A percentile compares a stretch with the other conserved stretches of the same genome.
Evolutionary conservation across 2,329 filamentous ascomycete genomes (phyloP).

Genomic region (Nothophoma quercina): DNA sequence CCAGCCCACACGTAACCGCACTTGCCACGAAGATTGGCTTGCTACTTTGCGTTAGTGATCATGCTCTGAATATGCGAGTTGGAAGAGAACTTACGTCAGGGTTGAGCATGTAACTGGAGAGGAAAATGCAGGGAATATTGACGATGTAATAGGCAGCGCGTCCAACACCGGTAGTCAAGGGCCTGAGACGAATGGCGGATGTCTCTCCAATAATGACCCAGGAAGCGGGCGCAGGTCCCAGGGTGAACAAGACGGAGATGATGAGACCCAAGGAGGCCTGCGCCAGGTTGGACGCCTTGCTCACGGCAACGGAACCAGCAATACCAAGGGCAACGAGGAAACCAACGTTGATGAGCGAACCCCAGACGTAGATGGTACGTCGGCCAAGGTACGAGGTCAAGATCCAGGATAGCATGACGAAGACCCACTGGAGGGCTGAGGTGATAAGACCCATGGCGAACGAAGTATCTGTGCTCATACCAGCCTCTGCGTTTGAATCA

Average conservation of each 20-base stretch:
- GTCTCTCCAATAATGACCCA: slow-evolving; percentile 74
- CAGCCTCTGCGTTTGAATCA: slow-evolving; percentile 62
- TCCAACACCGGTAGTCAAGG: slow-evolving; percentile 71
- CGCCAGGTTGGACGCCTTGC: slow-evolving; percentile 57
- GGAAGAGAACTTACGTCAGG: slow-evolving; percentile 43
- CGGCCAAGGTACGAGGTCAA: slow-evolving; percentile 70
- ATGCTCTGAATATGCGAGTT: slow-evolving; percentile 59
- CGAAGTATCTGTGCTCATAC: slow-evolving; percentile 61
- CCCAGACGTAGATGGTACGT: slow-evolving; percentile 70
- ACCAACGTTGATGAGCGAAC: slow-evolving; percentile 61
- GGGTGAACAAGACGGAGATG: slow-evolving; percentile 69
- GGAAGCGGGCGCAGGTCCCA: slow-evolving; percentile 69
- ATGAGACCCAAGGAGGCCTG: slow-evolving; percentile 70
- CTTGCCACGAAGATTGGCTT: slow-evolving; percentile 54
- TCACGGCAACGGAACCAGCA: slow-evolving; percentile 59
- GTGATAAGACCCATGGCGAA: slow-evolving; percentile 71
- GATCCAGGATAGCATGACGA: slow-evolving; percentile 73
- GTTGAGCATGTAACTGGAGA: slow-evolving; percentile 68
- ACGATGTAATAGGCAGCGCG: slow-evolving; percentile 70
- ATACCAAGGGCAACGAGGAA: slow-evolving; percentile 68
- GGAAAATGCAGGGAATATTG: slow-evolving; percentile 72
- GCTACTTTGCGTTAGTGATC: slow-evolving; percentile 69
- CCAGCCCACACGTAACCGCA: slow-evolving; percentile 45
- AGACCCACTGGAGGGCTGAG: slow-evolving; percentile 67
- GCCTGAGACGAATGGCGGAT: slow-evolving; percentile 68